Base-by-base conservation (phyloP, 164 flowering plant species). In the Umbilicus rupestris region DNA sequence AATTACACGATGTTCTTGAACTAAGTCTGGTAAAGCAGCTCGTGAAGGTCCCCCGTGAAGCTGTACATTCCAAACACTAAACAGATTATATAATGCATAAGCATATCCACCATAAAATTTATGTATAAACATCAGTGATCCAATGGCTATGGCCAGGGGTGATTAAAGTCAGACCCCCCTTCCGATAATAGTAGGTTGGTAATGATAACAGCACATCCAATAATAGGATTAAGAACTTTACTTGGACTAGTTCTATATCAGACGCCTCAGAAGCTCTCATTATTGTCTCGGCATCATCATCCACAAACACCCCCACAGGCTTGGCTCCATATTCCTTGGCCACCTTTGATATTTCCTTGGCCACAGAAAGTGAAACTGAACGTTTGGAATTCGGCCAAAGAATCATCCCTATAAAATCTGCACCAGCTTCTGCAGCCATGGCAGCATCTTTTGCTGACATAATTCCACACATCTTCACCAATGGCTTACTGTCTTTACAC, bases 271-370 rank as follows among this genome's bases (percentile, higher is more conserved):
- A 74, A 67, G 81, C 88, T 76, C 78, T 78, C 68, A 79, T 44
- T 69, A 91, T 88, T 8, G 96, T 84, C 33, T 81, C 80, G 20
- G 79, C 82, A 71, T 91, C 87, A 74, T 91, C 97, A 78, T 94
- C 91, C 47, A 91, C 99, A 85, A 91, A 91, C 5, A 94, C 97
- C 17, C 96, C 97, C 74, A 91, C 96, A 66, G 96, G 97, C 68
- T 82, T 68, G 62, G 92, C 97, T 46, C 96, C 98, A 73, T 78
- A 77, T 62, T 78, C 82, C 67, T 83, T 75, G 22, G 93, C 92
- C 72, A 79, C 88, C 72, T 79, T 87, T 39, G 97, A 86, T 49
- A 91, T 91, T 64, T 91, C 96, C 79, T 82, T 87, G 15, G 96
- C 96, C 58, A 79, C 78, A 0, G 85, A 69, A 55, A 87, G 73